A percentile compares a stretch with the other conserved stretches of the same genome.
phyloP scores from a whole-genome alignment of 2,329 filamentous ascomycete genomes.

The Dothistroma septosporum region DNA sequence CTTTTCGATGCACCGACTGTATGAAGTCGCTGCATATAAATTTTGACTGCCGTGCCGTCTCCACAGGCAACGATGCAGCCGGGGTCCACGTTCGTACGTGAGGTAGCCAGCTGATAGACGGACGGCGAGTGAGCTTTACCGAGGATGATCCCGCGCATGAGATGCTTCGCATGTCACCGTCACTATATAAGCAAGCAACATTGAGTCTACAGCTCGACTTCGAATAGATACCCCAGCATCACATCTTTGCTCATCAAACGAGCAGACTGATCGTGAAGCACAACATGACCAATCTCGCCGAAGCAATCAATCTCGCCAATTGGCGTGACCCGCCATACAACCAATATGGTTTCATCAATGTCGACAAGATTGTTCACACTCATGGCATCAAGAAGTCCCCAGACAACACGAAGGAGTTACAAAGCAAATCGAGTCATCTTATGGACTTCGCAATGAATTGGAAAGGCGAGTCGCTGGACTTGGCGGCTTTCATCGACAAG shows the following conservation, averaged over 20 bases:
- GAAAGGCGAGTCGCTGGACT: conserved; percentile 12
- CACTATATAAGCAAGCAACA: too few species aligned
- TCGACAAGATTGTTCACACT: conserved; percentile 22
- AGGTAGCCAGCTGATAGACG: neutral
- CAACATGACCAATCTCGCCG: neutral
- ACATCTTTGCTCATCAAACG: neutral
- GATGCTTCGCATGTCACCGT: too few species aligned
- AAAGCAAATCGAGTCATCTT: conserved; percentile 2
- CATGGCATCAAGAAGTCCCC: conserved; percentile 13
- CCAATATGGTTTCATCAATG: conserved; percentile 22
- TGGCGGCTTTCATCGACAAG: conserved; percentile 12
- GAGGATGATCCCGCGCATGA: neutral
- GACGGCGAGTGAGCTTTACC: neutral
- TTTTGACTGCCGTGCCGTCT: too few species aligned
- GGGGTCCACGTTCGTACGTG: too few species aligned
- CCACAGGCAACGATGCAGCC: too few species aligned
- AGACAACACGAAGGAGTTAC: neutral
- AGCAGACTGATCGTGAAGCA: neutral
- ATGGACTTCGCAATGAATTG: conserved; percentile 15
- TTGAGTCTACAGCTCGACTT: too few species aligned
- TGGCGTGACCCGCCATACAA: conserved; percentile 24
- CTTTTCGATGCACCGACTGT: too few species aligned
- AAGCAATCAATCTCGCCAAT: conserved; percentile 17
- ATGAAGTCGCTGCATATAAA: too few species aligned
- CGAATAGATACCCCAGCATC: neutral